These are phyloP conservation scores for Chondrus crispus DNA, from an alignment of 23 red algal species.

Conservation along the genomic window DNA sequence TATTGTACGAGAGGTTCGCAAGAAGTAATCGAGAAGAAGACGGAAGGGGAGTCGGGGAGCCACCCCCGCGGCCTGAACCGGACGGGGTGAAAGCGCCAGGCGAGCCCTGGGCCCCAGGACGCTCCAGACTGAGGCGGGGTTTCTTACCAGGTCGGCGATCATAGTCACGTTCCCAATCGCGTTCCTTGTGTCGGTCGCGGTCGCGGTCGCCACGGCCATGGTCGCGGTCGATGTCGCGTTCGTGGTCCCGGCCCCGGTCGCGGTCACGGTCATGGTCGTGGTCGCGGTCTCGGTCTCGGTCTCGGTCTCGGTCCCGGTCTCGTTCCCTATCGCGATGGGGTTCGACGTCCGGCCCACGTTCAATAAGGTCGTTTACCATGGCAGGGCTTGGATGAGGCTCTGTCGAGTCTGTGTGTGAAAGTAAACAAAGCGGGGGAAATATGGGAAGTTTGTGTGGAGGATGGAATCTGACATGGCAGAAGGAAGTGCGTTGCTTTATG, in stretches of 20 bases:
- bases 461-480: no score
- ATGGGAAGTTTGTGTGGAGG: no score
- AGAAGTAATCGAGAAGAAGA: conserved; percentile 17
- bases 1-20: conserved; percentile 43
- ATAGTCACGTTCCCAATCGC: conserved; percentile 7
- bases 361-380: no score
- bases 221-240: no score
- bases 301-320: neutral
- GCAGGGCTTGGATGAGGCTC: no score
- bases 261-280: neutral
- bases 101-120: no score
- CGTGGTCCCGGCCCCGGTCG: neutral
- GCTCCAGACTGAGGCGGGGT: conserved; percentile 3
- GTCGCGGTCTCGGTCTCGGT: neutral
- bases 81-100: no score
- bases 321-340: neutral
- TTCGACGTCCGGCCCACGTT: neutral
- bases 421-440: no score
- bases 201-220: neutral
- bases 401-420: no score
- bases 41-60: neutral
- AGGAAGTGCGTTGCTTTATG: no score
- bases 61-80: neutral
- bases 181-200: neutral
- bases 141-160: conserved; percentile 35